Conservation (phyloP, 768 basidiomycete species). For the Pisolithus tinctorius region DNA sequence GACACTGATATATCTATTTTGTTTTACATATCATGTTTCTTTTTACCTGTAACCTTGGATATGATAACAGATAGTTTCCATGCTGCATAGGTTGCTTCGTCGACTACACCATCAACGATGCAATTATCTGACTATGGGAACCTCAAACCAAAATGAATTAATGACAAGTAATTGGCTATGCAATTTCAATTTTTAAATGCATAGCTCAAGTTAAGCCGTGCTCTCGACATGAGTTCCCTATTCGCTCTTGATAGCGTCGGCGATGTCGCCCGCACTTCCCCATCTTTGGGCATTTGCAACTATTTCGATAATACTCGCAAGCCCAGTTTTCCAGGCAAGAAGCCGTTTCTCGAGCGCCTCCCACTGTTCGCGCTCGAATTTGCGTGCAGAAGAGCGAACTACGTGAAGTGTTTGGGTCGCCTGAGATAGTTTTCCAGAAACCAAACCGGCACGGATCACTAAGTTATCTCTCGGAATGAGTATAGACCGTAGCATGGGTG, state of each 20-base stretch:
- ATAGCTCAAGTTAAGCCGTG: slow-evolving; percentile 11
- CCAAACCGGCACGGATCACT: slow-evolving; percentile 78
- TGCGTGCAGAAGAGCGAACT: slow-evolving; percentile 64
- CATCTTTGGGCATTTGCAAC: slow-evolving; percentile 46
- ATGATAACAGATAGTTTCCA: neutral
- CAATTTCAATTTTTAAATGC: neutral
- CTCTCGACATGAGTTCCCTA: slow-evolving; percentile 18
- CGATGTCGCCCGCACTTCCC: slow-evolving; percentile 12
- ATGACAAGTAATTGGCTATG: neutral
- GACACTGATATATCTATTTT: slow-evolving; percentile 6
- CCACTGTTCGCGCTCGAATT: slow-evolving; percentile 79
- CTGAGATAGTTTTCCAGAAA: slow-evolving; percentile 82
- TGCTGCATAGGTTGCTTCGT: neutral
- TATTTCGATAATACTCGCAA: slow-evolving; percentile 64
- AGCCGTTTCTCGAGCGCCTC: slow-evolving; percentile 66
- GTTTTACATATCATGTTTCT: neutral
- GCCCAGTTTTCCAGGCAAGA: slow-evolving; percentile 69
- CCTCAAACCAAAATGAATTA: neutral
- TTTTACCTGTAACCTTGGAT: neutral
- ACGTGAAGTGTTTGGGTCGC: slow-evolving; percentile 67
- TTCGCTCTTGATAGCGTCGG: slow-evolving; percentile 17
- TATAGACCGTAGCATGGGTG: neutral
- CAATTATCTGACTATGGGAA: too few species aligned
- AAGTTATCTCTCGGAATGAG: neutral
- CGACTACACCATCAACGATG: neutral